Conservation (phyloP, 2,329 filamentous ascomycete genomes). For the Cladobotryum mycophilum region DNA sequence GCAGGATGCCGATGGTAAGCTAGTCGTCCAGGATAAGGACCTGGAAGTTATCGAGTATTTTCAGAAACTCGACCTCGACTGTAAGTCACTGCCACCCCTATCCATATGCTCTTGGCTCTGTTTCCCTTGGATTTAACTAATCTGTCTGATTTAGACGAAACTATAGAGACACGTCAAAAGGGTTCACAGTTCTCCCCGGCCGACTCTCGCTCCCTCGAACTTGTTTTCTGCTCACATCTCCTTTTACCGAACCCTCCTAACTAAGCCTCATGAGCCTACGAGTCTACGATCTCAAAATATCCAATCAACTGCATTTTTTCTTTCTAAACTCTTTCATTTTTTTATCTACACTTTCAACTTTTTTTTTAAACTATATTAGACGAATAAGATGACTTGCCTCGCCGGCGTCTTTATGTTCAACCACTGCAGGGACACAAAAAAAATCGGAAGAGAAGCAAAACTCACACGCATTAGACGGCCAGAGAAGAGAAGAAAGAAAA, state of each 20-base stretch:
- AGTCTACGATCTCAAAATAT: slow-evolving; percentile 4
- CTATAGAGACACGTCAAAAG: slow-evolving; percentile 39
- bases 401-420: slow-evolving; percentile 3
- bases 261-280: slow-evolving; percentile 7
- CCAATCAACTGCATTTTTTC: background rate
- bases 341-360: background rate
- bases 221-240: slow-evolving; percentile 44
- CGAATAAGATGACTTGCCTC: slow-evolving; percentile 5
- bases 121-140: background rate
- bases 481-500: slow-evolving; percentile 1
- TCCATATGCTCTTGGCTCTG: background rate
- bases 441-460: background rate
- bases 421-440: background rate
- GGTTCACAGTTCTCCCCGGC: slow-evolving; percentile 45
- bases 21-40: slow-evolving; percentile 42
- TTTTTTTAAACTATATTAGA: slow-evolving; percentile 6
- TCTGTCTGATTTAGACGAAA: slow-evolving; percentile 22
- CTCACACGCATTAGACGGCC: background rate
- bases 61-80: slow-evolving; percentile 48
- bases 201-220: slow-evolving; percentile 44
- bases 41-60: slow-evolving; percentile 46
- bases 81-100: slow-evolving; percentile 36
- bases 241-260: slow-evolving; percentile 31
- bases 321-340: background rate
- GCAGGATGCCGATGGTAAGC: slow-evolving; percentile 40